phyloP scores from a whole-genome alignment of 2,329 filamentous ascomycete genomes.

The Stachybotrys chlorohalonatus region DNA sequence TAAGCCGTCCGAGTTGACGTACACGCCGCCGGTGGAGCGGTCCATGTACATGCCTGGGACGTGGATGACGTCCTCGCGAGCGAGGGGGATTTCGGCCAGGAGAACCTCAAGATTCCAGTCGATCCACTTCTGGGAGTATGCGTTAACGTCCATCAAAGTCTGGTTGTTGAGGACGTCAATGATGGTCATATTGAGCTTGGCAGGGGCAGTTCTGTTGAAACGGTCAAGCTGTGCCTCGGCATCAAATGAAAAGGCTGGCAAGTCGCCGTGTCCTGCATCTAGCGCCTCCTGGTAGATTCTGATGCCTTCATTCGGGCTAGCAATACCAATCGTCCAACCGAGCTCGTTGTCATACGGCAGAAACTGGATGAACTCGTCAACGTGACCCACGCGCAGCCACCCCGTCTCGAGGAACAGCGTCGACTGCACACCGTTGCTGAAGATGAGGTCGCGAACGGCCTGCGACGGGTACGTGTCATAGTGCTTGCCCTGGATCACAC shows the following conservation, averaged over 20 bases:
- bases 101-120: conserved; percentile 10
- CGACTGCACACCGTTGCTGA: conserved; percentile 22
- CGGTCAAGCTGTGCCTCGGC: conserved; percentile 2
- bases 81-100: conserved; percentile 11
- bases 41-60: conserved; percentile 12
- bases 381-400: conserved; percentile 16
- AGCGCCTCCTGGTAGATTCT: conserved; percentile 12
- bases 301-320: conserved; percentile 13
- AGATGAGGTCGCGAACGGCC: conserved; percentile 13
- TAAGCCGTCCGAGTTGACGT: neutral
- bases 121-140: conserved; percentile 7
- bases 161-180: conserved; percentile 5
- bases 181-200: conserved; percentile 5
- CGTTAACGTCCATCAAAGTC: conserved; percentile 3
- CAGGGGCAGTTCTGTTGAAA: conserved; percentile 1
- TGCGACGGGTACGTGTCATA: conserved; percentile 7
- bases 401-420: conserved; percentile 20
- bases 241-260: conserved; percentile 1
- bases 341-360: conserved; percentile 12
- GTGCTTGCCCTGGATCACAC: conserved; percentile 10
- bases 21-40: neutral
- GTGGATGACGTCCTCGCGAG: conserved; percentile 10
- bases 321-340: conserved; percentile 15
- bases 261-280: conserved; percentile 13
- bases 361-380: conserved; percentile 20